phyloP scores from a whole-genome alignment of 768 basidiomycete species.

The Tricholoma saponaceum region DNA sequence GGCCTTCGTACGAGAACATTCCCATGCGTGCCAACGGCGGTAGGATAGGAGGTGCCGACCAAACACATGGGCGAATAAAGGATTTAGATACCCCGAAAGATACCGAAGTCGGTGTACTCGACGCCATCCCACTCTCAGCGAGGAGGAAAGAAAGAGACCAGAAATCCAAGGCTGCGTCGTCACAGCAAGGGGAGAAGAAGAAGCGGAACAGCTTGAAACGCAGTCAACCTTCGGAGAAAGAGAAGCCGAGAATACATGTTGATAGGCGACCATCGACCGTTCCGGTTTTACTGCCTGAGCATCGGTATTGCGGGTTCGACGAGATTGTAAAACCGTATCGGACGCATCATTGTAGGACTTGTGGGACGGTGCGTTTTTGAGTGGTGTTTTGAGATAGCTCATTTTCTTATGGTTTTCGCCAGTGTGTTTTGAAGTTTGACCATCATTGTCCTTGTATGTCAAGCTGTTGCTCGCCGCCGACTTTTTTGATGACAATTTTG shows the following conservation, averaged over 20 bases:
- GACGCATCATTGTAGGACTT: constrained; percentile 76
- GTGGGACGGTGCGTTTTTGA: constrained; percentile 64
- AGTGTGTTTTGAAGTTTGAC: constrained; percentile 83
- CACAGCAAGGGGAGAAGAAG: neutral
- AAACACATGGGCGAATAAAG: neutral
- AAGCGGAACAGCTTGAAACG: neutral
- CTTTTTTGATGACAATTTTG: neutral
- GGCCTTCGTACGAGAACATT: constrained; percentile 41
- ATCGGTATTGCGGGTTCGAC: constrained; percentile 65
- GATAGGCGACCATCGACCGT: constrained; percentile 31
- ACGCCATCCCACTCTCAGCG: constrained; percentile 10
- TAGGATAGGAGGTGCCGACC: neutral
- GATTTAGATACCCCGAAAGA: neutral
- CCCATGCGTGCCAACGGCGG: constrained; percentile 2
- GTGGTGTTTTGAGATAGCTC: neutral
- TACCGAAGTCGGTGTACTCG: constrained; percentile 8
- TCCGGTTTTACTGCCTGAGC: constrained; percentile 51
- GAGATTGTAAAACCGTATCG: constrained; percentile 68
- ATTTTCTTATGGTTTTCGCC: neutral
- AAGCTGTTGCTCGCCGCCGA: neutral
- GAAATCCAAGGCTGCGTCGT: neutral
- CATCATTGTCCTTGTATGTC: constrained; percentile 86
- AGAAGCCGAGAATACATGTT: constrained; percentile 16
- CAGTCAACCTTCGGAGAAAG: neutral
- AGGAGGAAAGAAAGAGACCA: neutral